Evolutionary conservation across 495 filamentous ascomycete species (phyloP).

Genomic region (Tetracladium setigerum): DNA sequence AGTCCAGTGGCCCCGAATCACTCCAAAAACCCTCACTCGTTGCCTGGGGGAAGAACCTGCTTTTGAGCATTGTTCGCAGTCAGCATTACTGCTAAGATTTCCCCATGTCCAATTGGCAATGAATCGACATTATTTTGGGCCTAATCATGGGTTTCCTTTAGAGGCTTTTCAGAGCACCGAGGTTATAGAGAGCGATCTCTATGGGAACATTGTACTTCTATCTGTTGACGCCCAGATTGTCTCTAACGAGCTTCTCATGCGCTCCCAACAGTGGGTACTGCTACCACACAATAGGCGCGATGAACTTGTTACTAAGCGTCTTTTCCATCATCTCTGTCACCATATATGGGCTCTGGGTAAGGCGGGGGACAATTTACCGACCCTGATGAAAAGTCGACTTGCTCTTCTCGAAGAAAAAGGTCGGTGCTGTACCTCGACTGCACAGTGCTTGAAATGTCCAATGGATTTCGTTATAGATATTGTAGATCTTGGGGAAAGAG

Average conservation of each 20-base stretch:
- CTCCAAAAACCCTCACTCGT: conserved; percentile 8
- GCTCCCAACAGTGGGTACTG: conserved; percentile 18
- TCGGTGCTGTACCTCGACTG: conserved; percentile 8
- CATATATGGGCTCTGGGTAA: conserved; percentile 10
- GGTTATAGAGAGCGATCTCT: conserved; percentile 4
- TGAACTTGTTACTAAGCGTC: conserved; percentile 6
- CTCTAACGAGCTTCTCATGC: conserved; percentile 11
- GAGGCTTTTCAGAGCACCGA: conserved; percentile 13
- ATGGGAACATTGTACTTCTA: conserved; percentile 12
- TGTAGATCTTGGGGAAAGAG: conserved; percentile 9
- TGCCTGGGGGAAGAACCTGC: too few relatives aligned
- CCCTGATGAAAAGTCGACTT: conserved; percentile 10
- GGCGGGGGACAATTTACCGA: conserved; percentile 8
- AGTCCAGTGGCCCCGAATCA: conserved; percentile 4
- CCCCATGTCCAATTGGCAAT: conserved; percentile 19
- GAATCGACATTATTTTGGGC: conserved; percentile 16
- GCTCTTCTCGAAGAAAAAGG: conserved; percentile 6
- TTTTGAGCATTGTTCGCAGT: too few relatives aligned
- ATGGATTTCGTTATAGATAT: conserved; percentile 9
- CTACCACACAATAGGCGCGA: conserved; percentile 7
- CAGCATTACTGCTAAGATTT: too few relatives aligned
- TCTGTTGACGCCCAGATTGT: conserved; percentile 17
- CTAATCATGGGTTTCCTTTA: conserved; percentile 14
- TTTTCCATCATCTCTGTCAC: conserved; percentile 10
- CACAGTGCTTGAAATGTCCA: conserved; percentile 9